Percentiles rank a stretch among this genome's conserved stretches.
phyloP scores from a whole-genome alignment of 2,329 filamentous ascomycete genomes.

The Neonectria neomacrospora region DNA sequence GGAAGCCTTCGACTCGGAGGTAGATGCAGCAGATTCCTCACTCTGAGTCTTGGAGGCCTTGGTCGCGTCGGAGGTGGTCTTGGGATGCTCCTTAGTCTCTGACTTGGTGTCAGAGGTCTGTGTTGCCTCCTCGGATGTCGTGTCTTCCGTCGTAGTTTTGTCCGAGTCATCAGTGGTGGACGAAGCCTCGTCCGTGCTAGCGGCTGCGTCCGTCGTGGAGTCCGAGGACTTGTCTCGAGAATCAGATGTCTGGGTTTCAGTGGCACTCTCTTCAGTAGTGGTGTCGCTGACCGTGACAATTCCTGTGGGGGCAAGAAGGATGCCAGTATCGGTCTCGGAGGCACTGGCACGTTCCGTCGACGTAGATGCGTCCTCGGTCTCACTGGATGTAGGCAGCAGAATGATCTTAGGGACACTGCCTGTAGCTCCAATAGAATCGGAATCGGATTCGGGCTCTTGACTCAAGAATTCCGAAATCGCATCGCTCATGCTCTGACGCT shows the following conservation, averaged over 20 bases:
- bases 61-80: not conserved
- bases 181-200: not conserved
- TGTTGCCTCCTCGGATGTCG: not conserved
- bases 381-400: slow-evolving; percentile 37
- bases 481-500: slow-evolving; percentile 37
- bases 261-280: slow-evolving; percentile 13
- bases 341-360: slow-evolving; percentile 24
- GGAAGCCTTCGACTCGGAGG: not conserved
- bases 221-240: not conserved
- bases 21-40: not conserved
- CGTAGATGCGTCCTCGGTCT: slow-evolving; percentile 23
- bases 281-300: slow-evolving; percentile 32
- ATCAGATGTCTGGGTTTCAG: not conserved
- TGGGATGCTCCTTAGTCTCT: not conserved
- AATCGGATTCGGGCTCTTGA: slow-evolving; percentile 15
- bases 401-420: slow-evolving; percentile 35
- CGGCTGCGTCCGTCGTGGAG: not conserved
- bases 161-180: not conserved
- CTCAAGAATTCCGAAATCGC: slow-evolving; percentile 41
- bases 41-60: not conserved
- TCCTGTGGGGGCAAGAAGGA: slow-evolving; percentile 43
- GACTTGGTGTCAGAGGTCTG: not conserved
- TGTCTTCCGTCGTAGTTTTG: not conserved
- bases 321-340: slow-evolving; percentile 37
- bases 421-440: slow-evolving; percentile 24